Conservation (phyloP, 2,329 filamentous ascomycete species). For the Cladorrhinum sp. region DNA sequence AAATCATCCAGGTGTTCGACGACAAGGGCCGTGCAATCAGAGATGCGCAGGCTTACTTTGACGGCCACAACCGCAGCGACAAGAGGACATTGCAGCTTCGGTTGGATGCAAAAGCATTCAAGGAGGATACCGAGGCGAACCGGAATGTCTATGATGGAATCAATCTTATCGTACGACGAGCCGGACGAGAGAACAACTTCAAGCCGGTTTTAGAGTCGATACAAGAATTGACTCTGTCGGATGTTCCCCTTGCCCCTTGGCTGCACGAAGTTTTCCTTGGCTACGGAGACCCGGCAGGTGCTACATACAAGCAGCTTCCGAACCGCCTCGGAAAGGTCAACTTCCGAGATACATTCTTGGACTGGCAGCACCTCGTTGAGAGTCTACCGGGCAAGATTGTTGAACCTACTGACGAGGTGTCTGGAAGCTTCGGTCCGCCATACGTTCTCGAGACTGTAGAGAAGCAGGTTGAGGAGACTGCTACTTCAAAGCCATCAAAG, state of each 20-base stretch:
- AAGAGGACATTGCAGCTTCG: constrained; percentile 73
- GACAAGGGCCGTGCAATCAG: constrained; percentile 74
- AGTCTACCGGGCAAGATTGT: constrained; percentile 85
- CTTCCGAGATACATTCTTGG: constrained; percentile 89
- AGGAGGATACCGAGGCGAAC: constrained; percentile 74
- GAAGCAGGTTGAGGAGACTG: constrained; percentile 44
- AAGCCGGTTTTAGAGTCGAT: constrained; percentile 91
- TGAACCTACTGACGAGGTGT: constrained; percentile 69
- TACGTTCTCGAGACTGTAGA: constrained; percentile 74
- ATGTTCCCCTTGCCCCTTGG: constrained; percentile 85
- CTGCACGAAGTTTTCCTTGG: constrained; percentile 96
- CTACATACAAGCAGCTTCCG: constrained; percentile 77
- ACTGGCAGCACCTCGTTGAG: constrained; percentile 91
- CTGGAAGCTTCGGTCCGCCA: constrained; percentile 76
- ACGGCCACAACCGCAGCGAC: constrained; percentile 59
- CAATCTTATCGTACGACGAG: constrained; percentile 81
- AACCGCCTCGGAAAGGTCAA: constrained; percentile 78
- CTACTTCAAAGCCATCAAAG: constrained; percentile 63
- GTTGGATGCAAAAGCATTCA: constrained; percentile 75
- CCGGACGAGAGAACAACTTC: constrained; percentile 94
- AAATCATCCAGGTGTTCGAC: constrained; percentile 81
- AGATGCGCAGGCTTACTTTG: constrained; percentile 58
- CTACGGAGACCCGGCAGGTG: constrained; percentile 87
- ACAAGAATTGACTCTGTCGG: constrained; percentile 76
- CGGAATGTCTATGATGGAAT: constrained; percentile 77